Conservation (phyloP, 495 filamentous ascomycete species). For the Hypomontagnella submonticulosa region DNA sequence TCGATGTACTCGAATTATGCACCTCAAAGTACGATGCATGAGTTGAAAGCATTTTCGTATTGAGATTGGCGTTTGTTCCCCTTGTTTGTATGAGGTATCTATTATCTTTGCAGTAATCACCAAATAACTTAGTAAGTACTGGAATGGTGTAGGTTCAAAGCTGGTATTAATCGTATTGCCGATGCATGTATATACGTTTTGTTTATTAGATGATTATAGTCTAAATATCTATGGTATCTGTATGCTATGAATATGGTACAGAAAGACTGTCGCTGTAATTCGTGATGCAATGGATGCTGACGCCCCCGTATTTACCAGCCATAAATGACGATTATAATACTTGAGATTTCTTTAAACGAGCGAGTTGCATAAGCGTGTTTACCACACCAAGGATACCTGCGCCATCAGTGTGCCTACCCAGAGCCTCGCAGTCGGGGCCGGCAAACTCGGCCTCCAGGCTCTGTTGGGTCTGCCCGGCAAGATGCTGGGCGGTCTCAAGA, state of each 20-base stretch:
- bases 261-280: slow-evolving; percentile 11
- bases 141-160: not conserved
- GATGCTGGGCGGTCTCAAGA: slow-evolving; percentile 63
- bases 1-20: slow-evolving; percentile 4
- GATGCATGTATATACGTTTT: too few relatives aligned
- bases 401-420: slow-evolving; percentile 51
- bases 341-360: slow-evolving; percentile 49
- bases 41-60: slow-evolving; percentile 17
- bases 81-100: not conserved
- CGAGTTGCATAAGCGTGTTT: slow-evolving; percentile 47
- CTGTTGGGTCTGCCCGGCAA: slow-evolving; percentile 58
- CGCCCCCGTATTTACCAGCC: slow-evolving; percentile 24
- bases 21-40: slow-evolving; percentile 5
- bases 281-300: slow-evolving; percentile 19
- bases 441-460: slow-evolving; percentile 56
- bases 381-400: slow-evolving; percentile 48
- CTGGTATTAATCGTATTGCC: not conserved
- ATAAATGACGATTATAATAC: slow-evolving; percentile 43
- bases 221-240: slow-evolving; percentile 2
- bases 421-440: slow-evolving; percentile 51
- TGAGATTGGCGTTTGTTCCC: slow-evolving; percentile 6
- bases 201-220: slow-evolving; percentile 9
- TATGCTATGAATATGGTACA: slow-evolving; percentile 17
- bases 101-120: too few relatives aligned
- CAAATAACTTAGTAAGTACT: too few relatives aligned